Evolutionary conservation across 78 protist species (phyloP).

Genomic region (Guillardia theta): DNA sequence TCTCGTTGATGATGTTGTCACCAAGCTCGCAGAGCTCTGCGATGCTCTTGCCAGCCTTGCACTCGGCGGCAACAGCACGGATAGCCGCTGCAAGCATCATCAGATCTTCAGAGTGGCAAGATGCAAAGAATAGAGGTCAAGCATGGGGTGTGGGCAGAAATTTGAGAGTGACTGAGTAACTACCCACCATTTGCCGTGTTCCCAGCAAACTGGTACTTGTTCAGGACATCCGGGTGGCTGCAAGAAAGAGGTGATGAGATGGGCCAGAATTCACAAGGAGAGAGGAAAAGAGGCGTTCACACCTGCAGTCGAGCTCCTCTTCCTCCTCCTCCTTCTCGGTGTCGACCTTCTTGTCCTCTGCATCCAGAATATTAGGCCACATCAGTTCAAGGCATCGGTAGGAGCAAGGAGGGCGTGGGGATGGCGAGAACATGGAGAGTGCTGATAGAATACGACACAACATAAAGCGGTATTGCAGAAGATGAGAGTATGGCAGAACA

Average conservation of each 20-base stretch:
- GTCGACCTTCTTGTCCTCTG: background rate
- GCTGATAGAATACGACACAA: no score
- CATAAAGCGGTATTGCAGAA: no score
- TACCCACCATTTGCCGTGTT: conserved; percentile 68
- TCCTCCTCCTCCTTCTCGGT: conserved; percentile 6
- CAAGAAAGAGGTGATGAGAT: background rate
- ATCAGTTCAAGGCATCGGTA: no score
- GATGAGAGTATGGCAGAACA: no score
- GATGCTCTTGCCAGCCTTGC: conserved; percentile 34
- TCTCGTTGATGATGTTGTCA: conserved; percentile 40
- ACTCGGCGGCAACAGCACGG: background rate
- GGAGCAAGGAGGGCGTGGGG: no score
- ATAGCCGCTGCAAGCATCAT: background rate
- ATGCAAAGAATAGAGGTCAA: no score
- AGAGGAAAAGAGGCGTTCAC: background rate
- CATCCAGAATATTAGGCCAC: background rate
- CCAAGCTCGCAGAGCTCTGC: conserved; percentile 54
- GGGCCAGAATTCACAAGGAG: background rate
- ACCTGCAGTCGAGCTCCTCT: conserved; percentile 9
- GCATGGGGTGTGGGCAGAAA: no score
- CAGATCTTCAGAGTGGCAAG: background rate
- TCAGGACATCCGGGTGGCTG: conserved; percentile 52
- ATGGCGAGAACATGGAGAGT: no score
- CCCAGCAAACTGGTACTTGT: conserved; percentile 68
- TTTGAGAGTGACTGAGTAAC: no score